Base-by-base conservation (phyloP, 139 green algal species). In the Chlorella vulgaris region DNA sequence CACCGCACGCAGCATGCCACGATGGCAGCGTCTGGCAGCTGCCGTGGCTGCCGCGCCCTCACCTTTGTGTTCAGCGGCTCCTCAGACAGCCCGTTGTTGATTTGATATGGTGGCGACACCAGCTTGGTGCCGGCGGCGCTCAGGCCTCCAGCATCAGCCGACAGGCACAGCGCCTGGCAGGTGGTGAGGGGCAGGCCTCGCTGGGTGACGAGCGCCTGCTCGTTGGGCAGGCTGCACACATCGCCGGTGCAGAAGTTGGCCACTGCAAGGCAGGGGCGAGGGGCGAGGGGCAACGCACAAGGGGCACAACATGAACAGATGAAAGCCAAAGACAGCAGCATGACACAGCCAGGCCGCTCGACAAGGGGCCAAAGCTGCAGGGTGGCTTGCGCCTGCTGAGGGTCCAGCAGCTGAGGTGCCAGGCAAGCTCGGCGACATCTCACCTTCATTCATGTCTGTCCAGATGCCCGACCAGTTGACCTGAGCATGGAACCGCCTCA, bases 361-460 rank as follows among this genome's bases (percentile, higher is more conserved):
- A n/a, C n/a, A n/a, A n/a, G n/a, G n/a, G n/a, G n/a, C n/a, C n/a
- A n/a, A n/a, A n/a, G n/a, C n/a, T n/a, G n/a, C n/a, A n/a, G n/a
- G n/a, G n/a, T n/a, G n/a, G n/a, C n/a, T n/a, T n/a, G n/a, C n/a
- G n/a, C n/a, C n/a, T n/a, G n/a, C n/a, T n/a, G n/a, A n/a, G n/a
- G n/a, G n/a, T n/a, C 19, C 33, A 10, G 29, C 26, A 68, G 61
- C n/a, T 29, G 39, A 5, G 62, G n/a, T 28, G 24, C 5, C 62
- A 40, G 7, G 62, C 62, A 69, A 5, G 31, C 31, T 3, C 31
- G 33, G 31, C 31, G 6, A 7, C 15, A 5, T 43, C 71, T 68
- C 51, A 68, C 73, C n/a, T 75, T 96, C 93, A 60, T 96, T 93
- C 93, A 96, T 96, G 86, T 96, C 93, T 3, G 94, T 87, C 91